phyloP scores from a whole-genome alignment of 116 monocot genomes.

The Iris pallida region DNA sequence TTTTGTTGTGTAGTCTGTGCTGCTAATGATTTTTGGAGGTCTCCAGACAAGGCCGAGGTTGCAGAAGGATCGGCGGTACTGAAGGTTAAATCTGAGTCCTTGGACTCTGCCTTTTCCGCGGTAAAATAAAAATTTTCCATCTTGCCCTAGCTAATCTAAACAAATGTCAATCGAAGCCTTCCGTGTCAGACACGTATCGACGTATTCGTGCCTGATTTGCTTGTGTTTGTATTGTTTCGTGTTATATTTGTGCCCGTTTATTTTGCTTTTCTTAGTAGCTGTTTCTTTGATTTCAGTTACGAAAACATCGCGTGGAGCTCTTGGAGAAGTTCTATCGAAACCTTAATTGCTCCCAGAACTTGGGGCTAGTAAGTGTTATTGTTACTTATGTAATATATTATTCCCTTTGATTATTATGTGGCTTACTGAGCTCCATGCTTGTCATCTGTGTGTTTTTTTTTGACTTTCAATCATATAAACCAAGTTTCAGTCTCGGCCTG shows the following conservation, averaged over 20 bases:
- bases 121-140: conserved; percentile 27
- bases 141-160: not conserved
- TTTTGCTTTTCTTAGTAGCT: too few relatives aligned
- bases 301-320: conserved; percentile 45
- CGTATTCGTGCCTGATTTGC: too few relatives aligned
- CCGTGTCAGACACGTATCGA: too few relatives aligned
- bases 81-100: conserved; percentile 26
- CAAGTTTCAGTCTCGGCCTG: too few relatives aligned
- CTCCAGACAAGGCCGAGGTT: conserved; percentile 53
- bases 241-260: too few relatives aligned
- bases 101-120: conserved; percentile 47
- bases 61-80: conserved; percentile 41
- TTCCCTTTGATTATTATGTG: too few relatives aligned
- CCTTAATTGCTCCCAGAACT: conserved; percentile 49
- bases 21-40: conserved; percentile 2
- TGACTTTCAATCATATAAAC: too few relatives aligned
- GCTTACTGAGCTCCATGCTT: too few relatives aligned
- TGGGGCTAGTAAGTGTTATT: conserved; percentile 49
- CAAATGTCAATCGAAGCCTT: too few relatives aligned
- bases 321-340: conserved; percentile 47
- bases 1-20: conserved; percentile 1
- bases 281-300: conserved; percentile 36
- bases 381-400: too few relatives aligned
- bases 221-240: too few relatives aligned
- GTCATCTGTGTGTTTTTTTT: too few relatives aligned